Conservation (phyloP, 495 filamentous ascomycete genomes). For the Hypoxylon rickii region DNA sequence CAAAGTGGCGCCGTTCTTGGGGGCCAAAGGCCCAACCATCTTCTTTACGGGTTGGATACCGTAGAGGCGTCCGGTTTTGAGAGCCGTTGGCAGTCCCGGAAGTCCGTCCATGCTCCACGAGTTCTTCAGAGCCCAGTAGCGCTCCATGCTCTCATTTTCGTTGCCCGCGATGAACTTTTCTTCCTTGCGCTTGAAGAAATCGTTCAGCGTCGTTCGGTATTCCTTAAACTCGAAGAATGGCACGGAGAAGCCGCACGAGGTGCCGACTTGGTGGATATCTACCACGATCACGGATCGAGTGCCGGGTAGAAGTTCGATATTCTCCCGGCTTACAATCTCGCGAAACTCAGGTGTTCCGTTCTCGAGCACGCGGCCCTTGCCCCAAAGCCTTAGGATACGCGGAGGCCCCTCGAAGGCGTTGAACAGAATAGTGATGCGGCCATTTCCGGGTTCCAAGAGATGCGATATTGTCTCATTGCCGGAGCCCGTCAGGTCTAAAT, state of each 20-base stretch:
- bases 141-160: conserved; percentile 57
- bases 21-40: conserved; percentile 50
- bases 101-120: conserved; percentile 59
- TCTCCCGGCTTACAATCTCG: conserved; percentile 51
- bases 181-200: conserved; percentile 52
- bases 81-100: conserved; percentile 52
- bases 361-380: conserved; percentile 68
- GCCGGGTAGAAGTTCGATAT: conserved; percentile 49
- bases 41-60: conserved; percentile 56
- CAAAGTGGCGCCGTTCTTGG: conserved; percentile 17
- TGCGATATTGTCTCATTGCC: conserved; percentile 75
- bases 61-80: conserved; percentile 45
- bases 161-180: conserved; percentile 47
- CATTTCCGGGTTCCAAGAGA: conserved; percentile 68
- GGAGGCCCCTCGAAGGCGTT: conserved; percentile 67
- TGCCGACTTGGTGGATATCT: conserved; percentile 66
- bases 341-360: conserved; percentile 52
- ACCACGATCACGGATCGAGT: conserved; percentile 67
- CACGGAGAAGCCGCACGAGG: conserved; percentile 58
- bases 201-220: conserved; percentile 51
- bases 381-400: conserved; percentile 73
- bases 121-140: conserved; percentile 64
- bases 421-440: conserved; percentile 72
- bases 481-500: conserved; percentile 72
- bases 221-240: conserved; percentile 57